Evolutionary conservation across 106 monocot genomes (phyloP), one percentile per base, ranked within the genome.

Genomic region (Acorus calamus): DNA sequence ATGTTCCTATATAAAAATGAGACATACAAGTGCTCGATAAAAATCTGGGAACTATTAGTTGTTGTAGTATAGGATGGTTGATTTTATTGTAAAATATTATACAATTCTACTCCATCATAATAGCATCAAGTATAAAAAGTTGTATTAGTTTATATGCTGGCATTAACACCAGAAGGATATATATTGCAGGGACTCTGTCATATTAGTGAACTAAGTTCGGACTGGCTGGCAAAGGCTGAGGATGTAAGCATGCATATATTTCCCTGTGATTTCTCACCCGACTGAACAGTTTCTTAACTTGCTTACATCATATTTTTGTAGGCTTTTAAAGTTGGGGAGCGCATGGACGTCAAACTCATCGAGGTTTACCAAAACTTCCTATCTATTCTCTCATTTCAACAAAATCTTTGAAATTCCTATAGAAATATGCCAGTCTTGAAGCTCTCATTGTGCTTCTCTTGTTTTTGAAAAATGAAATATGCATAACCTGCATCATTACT

Each of bases 151-250:
- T 28, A 28, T 28, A 28, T 28, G 28, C 28, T 28, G 1, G 0
- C 28, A 28, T 28, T 28, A 28, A 28, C 28, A 28, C 28, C 28
- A 28, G 28, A 28, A 28, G 28, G 28, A 28, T 46, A 63, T 28
- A 12, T 42, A 70, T 56, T 47, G 66, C 67, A 94, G 94, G 94
- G 89, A 66, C 88, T 94, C 53, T 94, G 94, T 60, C 94, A 94
- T 71, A 90, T 94, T 41, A 94, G 94, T 76, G 94, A 94, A 73
- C 76, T 94, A 49, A 94, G 82, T 80, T 84, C 94, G 52, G 65
- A 75, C 67, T 94, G 84, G 84, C 73, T 87, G 66, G 79, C 86
- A 44, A 94, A 94, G 68, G 81, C 89, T 64, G 94, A 94, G 59
- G 94, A 94, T 79, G 94, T 94, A 78, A 78, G 79, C 11, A 64